Conservation (phyloP, 2,329 filamentous ascomycete species). For the Talaromyces sp. region DNA sequence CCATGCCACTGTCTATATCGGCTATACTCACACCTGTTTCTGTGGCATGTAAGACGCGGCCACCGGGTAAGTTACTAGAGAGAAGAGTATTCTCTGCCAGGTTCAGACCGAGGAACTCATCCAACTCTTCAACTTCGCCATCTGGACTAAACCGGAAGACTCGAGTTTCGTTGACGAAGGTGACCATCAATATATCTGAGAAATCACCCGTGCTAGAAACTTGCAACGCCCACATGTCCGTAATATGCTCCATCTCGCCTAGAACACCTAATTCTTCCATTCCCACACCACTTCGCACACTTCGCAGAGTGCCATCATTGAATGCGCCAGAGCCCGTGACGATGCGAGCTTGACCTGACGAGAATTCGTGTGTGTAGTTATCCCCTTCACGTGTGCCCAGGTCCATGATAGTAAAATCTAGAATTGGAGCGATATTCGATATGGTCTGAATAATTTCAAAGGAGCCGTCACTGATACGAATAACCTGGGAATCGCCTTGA, state of each 20-base stretch:
- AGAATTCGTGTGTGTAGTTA: slow-evolving; percentile 79
- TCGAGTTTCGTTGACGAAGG: slow-evolving; percentile 77
- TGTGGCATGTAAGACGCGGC: slow-evolving; percentile 71
- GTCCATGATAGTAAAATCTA: slow-evolving; percentile 95
- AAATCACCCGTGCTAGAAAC: slow-evolving; percentile 40
- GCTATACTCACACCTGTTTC: slow-evolving; percentile 57
- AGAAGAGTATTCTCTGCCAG: slow-evolving; percentile 69
- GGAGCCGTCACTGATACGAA: slow-evolving; percentile 57
- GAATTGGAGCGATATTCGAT: slow-evolving; percentile 79
- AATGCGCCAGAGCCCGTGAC: slow-evolving; percentile 90
- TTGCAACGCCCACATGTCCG: slow-evolving; percentile 66
- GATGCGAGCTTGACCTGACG: slow-evolving; percentile 87
- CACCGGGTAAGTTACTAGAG: slow-evolving; percentile 59
- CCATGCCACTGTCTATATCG: slow-evolving; percentile 49
- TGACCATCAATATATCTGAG: slow-evolving; percentile 68
- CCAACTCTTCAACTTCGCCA: slow-evolving; percentile 80
- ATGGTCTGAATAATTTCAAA: slow-evolving; percentile 69
- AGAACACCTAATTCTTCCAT: slow-evolving; percentile 81
- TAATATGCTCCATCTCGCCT: slow-evolving; percentile 69
- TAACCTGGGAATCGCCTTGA: slow-evolving; percentile 83
- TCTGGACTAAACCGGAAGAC: slow-evolving; percentile 69
- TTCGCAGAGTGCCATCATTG: slow-evolving; percentile 80
- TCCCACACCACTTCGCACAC: slow-evolving; percentile 88
- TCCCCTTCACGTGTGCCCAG: slow-evolving; percentile 81
- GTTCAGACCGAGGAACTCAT: slow-evolving; percentile 65